These are phyloP conservation scores for Umbelopsis vinacea DNA, from an alignment of 192 early-diverging fungal species.

Conservation along the genomic window DNA sequence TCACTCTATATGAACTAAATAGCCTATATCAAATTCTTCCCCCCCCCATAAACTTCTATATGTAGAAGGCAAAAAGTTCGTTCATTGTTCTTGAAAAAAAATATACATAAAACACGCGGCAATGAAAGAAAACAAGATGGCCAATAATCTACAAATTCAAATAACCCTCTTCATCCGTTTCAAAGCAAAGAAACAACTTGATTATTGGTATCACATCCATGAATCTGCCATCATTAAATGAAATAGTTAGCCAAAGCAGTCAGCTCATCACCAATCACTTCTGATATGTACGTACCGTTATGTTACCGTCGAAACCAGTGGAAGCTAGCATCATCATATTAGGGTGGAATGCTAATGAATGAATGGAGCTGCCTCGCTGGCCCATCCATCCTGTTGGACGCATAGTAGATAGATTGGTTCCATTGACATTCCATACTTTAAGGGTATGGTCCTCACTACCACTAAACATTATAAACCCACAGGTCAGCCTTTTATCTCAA, in stretches of 20 bases:
- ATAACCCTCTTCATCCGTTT: background rate
- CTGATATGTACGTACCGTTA: constrained; percentile 29
- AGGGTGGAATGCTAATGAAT: constrained; percentile 71
- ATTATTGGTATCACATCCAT: constrained; percentile 27
- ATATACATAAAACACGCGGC: too few relatives aligned
- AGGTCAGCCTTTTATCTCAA: too few relatives aligned
- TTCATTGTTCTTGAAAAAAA: too few relatives aligned
- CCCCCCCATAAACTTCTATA: too few relatives aligned
- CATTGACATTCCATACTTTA: constrained; percentile 63
- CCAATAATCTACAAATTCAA: constrained; percentile 14
- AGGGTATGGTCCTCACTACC: constrained; percentile 49
- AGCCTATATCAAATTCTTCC: too few relatives aligned
- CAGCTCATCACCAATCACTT: too few relatives aligned
- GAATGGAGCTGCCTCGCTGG: constrained; percentile 54
- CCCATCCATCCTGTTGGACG: constrained; percentile 62
- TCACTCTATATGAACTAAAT: too few relatives aligned
- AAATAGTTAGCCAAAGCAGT: background rate
- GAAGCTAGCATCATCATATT: constrained; percentile 61
- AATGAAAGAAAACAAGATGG: too few relatives aligned
- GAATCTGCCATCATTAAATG: background rate
- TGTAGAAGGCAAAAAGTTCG: too few relatives aligned
- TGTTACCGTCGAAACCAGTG: constrained; percentile 50
- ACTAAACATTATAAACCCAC: constrained; percentile 1
- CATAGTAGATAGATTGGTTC: constrained; percentile 47
- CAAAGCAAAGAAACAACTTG: constrained; percentile 16